Evolutionary conservation across 129 eudicot species (phyloP).

Genomic region (Gnaphalium uliginosum): DNA sequence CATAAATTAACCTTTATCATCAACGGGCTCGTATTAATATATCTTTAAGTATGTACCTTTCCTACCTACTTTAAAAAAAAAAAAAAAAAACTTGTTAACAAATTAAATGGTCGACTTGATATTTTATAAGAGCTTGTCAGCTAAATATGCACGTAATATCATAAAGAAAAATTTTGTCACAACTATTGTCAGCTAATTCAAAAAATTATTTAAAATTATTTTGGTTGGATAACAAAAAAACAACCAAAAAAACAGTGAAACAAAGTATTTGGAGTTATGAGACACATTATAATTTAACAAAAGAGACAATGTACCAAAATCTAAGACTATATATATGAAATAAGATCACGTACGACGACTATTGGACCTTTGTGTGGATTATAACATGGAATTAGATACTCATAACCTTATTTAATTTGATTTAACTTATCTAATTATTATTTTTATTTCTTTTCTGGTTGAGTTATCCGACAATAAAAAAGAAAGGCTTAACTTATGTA

Average conservation of each 20-base stretch:
- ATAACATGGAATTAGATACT: slow-evolving; percentile 15
- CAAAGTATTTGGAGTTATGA: slow-evolving; percentile 2
- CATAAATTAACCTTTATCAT: too few relatives aligned
- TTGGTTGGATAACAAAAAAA: slow-evolving; percentile 5
- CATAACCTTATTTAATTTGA: neutral
- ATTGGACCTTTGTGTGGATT: slow-evolving; percentile 15
- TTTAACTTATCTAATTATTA: too few relatives aligned
- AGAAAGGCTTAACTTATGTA: too few relatives aligned
- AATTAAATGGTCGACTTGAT: neutral
- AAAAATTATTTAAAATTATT: neutral
- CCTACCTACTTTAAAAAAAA: too few relatives aligned
- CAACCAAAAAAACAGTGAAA: slow-evolving; percentile 28
- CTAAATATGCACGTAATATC: too few relatives aligned
- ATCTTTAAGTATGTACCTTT: too few relatives aligned
- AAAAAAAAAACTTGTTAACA: neutral
- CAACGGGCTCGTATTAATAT: too few relatives aligned
- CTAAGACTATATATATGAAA: neutral
- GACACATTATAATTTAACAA: slow-evolving; percentile 22
- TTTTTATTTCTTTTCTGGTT: too few relatives aligned
- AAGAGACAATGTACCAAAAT: slow-evolving; percentile 24
- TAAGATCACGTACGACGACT: neutral
- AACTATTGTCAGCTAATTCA: neutral
- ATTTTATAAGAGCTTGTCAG: too few relatives aligned
- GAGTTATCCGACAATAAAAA: too few relatives aligned
- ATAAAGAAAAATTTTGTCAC: slow-evolving; percentile 1